phyloP scores from a whole-genome alignment of 768 basidiomycete species.

The Fistulinella prunicolor region DNA sequence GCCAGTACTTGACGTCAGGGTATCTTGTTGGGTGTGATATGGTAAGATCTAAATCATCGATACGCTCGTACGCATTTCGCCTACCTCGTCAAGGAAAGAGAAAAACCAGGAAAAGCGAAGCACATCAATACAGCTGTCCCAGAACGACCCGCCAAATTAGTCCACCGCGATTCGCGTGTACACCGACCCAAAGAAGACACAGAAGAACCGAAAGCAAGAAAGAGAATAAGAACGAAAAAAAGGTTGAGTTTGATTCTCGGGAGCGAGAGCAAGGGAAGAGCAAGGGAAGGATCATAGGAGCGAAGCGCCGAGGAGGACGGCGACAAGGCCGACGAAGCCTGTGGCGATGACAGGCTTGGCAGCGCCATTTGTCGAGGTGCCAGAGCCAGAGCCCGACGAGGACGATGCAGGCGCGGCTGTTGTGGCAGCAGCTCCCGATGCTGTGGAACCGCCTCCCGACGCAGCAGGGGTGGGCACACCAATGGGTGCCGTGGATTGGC shows the following conservation, averaged over 20 bases:
- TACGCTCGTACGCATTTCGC: slow-evolving; percentile 2
- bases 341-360: slow-evolving; percentile 24
- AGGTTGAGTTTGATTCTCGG: neutral
- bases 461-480: slow-evolving; percentile 34
- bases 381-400: too few relatives aligned
- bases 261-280: neutral
- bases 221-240: neutral
- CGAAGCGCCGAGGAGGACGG: slow-evolving; percentile 21
- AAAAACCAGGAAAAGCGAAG: neutral
- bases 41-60: slow-evolving; percentile 1
- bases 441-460: slow-evolving; percentile 7
- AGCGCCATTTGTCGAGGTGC: slow-evolving; percentile 15
- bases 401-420: neutral
- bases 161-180: neutral
- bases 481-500: slow-evolving; percentile 56
- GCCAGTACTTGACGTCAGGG: neutral
- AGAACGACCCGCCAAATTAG: neutral
- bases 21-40: neutral
- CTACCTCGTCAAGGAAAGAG: slow-evolving; percentile 5
- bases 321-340: slow-evolving; percentile 20
- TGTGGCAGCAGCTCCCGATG: neutral
- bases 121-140: neutral
- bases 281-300: slow-evolving; percentile 14
- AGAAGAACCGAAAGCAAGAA: neutral
- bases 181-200: neutral